Evolutionary conservation across 1,284 basidiomycete genomes (phyloP).

Genomic region (Exobasidium cylindrosporum): DNA sequence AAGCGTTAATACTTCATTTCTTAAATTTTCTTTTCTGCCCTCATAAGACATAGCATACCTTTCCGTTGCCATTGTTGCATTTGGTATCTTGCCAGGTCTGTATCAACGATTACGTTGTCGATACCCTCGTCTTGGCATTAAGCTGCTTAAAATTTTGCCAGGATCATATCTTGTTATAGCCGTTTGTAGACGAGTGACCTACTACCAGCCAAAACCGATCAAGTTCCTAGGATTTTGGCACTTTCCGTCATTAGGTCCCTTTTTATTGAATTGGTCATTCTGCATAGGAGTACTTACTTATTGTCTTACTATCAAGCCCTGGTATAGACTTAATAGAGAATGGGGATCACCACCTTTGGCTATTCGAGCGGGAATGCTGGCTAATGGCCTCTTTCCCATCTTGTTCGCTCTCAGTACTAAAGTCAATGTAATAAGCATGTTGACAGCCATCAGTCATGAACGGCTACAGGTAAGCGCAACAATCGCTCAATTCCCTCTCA

Average conservation of each 20-base stretch:
- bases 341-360: slow-evolving; percentile 43
- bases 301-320: slow-evolving; percentile 35
- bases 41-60: not conserved
- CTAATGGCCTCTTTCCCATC: slow-evolving; percentile 45
- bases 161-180: not conserved
- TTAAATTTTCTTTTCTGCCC: not conserved
- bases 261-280: slow-evolving; percentile 14
- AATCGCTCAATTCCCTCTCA: too few relatives aligned
- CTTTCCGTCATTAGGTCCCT: not conserved
- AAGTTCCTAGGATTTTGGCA: not conserved
- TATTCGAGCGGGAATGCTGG: slow-evolving; percentile 43
- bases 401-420: slow-evolving; percentile 38
- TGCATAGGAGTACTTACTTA: slow-evolving; percentile 18
- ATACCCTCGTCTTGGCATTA: not conserved
- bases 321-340: slow-evolving; percentile 30
- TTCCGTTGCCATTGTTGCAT: not conserved
- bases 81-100: not conserved
- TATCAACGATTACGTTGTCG: not conserved
- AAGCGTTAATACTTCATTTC: not conserved
- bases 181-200: not conserved
- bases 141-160: not conserved
- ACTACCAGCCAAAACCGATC: not conserved
- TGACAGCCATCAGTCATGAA: slow-evolving; percentile 45
- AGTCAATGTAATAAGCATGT: slow-evolving; percentile 44
- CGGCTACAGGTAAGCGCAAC: slow-evolving; percentile 19